A percentile compares a stretch with the other conserved stretches of the same genome.
These are phyloP conservation scores for Glycine latifolia DNA, from an alignment of 306 rosid species.

Conservation along the genomic window DNA sequence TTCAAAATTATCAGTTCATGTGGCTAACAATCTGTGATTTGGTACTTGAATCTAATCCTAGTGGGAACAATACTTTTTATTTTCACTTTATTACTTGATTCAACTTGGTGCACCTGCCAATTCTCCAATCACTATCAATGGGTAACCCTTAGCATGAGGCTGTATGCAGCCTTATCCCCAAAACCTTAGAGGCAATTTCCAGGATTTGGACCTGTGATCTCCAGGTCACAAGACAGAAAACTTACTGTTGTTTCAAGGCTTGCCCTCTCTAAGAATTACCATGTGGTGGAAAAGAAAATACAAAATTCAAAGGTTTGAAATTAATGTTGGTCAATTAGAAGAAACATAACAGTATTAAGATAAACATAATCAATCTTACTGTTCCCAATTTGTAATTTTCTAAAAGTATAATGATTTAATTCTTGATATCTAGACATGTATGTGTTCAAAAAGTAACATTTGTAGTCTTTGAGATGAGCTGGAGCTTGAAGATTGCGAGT, in stretches of 20 bases:
- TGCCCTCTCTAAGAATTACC: slow-evolving; percentile 7
- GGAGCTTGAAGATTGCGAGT: no score
- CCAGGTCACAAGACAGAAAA: neutral
- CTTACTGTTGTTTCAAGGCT: neutral
- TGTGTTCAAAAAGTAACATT: no score
- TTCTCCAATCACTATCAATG: neutral
- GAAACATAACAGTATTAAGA: slow-evolving; percentile 9
- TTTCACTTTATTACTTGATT: neutral
- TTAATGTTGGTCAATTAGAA: slow-evolving; percentile 4
- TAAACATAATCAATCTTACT: neutral
- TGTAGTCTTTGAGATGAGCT: no score
- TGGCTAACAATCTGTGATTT: neutral
- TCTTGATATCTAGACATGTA: slow-evolving; percentile 31
- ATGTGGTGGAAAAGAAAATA: slow-evolving; percentile 11
- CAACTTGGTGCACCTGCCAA: neutral
- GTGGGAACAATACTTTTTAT: neutral
- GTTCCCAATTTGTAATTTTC: slow-evolving; percentile 15
- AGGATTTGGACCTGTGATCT: neutral
- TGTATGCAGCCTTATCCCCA: neutral
- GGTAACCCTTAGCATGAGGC: neutral
- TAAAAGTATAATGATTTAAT: neutral
- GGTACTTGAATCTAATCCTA: neutral
- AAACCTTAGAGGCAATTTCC: neutral
- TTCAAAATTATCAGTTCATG: neutral
- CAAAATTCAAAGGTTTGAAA: slow-evolving; percentile 22